Evolutionary conservation across 768 basidiomycete species (phyloP), one percentile per base, ranked within the genome.

Genomic region (Hericium alpestre): DNA sequence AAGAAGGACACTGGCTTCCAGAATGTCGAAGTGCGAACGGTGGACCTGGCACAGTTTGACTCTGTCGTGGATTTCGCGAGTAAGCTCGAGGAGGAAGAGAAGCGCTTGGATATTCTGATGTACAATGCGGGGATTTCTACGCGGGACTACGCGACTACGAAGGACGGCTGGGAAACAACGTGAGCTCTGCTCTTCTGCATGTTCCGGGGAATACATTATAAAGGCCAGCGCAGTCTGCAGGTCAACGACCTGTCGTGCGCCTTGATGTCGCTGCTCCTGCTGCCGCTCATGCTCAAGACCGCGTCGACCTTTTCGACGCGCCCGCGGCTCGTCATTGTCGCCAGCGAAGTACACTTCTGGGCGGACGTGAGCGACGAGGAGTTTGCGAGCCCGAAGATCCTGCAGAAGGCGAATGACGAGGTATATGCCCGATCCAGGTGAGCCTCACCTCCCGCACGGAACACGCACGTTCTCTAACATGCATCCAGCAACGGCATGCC

Each of bases 221-320:
- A 2, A 22, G 15, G n/a, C 15, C n/a, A 2, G 32, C 48, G 16
- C 38, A 82, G 79, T 5, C 55, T 79, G 0, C 79, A 80, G 58
- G 72, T 77, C 46, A 80, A 80, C 59, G 59, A 72, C 59, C 64
- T 82, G 11, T 67, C 75, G 0, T 70, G 69, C 9, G 66, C 71
- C 7, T 65, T 79, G 0, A 67, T 79, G 3, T 65, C 71, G 0
- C 58, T 80, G 4, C 69, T 71, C 6, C 67, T 80, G 0, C 67
- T 80, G 0, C 80, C 80, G 0, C 43, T n/a, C 43, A 9, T 46
- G 43, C 13, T 46, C 43, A 61, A 59, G 6, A 69, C 81, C 66
- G 41, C 72, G 0, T 62, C 69, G 23, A 75, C 79, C 0, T 22
- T 46, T 2, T 9, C 20, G 12, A 10, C 41, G 40, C 27, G 46